Evolutionary conservation across 139 green algal genomes (phyloP), one percentile per base, ranked within the genome.

Genomic region (Eudorina sp.): DNA sequence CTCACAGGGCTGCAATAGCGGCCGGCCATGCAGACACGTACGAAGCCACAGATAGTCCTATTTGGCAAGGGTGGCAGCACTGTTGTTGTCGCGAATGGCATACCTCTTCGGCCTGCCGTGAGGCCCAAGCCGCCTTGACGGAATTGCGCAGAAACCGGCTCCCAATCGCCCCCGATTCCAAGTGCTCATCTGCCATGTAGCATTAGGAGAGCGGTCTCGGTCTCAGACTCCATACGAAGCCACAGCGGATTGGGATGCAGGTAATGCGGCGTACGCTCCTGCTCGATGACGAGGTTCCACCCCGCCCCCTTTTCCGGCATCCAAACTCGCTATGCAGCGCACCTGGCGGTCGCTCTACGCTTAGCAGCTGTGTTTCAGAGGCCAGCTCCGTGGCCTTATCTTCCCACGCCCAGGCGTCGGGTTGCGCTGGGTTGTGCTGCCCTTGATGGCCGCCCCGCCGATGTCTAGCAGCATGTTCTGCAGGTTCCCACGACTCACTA

Each of bases 21-120:
- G n/a, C n/a, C n/a, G n/a, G n/a, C n/a, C n/a, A n/a, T n/a, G n/a
- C n/a, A n/a, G n/a, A n/a, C n/a, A n/a, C n/a, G n/a, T n/a, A n/a
- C n/a, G n/a, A n/a, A n/a, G n/a, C n/a, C n/a, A n/a, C n/a, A n/a
- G n/a, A n/a, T n/a, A n/a, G n/a, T n/a, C n/a, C n/a, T n/a, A n/a
- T n/a, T n/a, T n/a, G n/a, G n/a, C n/a, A n/a, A n/a, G n/a, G n/a
- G n/a, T n/a, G n/a, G n/a, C n/a, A n/a, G n/a, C n/a, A n/a, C n/a
- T n/a, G n/a, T n/a, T n/a, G n/a, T n/a, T n/a, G n/a, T n/a, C n/a
- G n/a, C n/a, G n/a, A 73, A 73, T 45, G 45, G 0, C 79, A n/a
- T 40, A 79, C 82, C 85, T 86, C 60, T 29, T 80, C 64, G n/a
- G 86, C 86, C 60, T 86, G 62, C 64, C 53, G n/a, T 0, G 58